These are phyloP conservation scores for Lactifluus rugatus DNA, from an alignment of 768 basidiomycete genomes.

Conservation along the genomic window DNA sequence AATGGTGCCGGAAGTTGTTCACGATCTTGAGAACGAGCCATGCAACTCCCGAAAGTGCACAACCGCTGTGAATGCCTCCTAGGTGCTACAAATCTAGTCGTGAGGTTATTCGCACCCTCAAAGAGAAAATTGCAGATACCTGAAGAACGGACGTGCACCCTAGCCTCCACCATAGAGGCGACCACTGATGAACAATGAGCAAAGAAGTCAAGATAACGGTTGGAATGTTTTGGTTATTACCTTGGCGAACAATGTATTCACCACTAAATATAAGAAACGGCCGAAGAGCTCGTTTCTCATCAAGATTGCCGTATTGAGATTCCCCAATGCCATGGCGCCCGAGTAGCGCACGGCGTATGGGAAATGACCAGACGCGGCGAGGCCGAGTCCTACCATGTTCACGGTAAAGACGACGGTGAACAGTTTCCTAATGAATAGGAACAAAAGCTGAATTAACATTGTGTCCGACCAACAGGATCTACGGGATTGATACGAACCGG, in stretches of 20 bases:
- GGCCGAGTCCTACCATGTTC: slow-evolving; percentile 49
- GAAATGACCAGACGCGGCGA: slow-evolving; percentile 58
- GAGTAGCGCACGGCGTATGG: slow-evolving; percentile 55
- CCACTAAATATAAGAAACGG: slow-evolving; percentile 57
- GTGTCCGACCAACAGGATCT: neutral
- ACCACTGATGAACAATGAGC: slow-evolving; percentile 39
- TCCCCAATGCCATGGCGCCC: slow-evolving; percentile 66
- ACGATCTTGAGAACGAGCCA: slow-evolving; percentile 32
- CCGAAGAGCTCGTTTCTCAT: slow-evolving; percentile 80
- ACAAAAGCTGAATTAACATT: slow-evolving; percentile 10
- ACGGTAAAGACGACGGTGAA: slow-evolving; percentile 23
- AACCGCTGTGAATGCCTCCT: slow-evolving; percentile 38
- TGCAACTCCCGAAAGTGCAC: slow-evolving; percentile 30
- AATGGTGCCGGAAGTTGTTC: slow-evolving; percentile 30
- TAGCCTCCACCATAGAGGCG: slow-evolving; percentile 61
- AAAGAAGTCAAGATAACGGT: neutral
- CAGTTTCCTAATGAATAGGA: slow-evolving; percentile 2
- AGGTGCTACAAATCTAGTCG: slow-evolving; percentile 27
- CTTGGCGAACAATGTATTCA: slow-evolving; percentile 74
- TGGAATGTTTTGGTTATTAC: slow-evolving; percentile 26
- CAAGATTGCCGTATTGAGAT: slow-evolving; percentile 60
- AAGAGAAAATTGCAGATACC: slow-evolving; percentile 28
- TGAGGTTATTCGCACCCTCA: neutral
- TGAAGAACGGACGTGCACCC: slow-evolving; percentile 66
- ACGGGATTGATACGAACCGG: slow-evolving; percentile 34